phyloP scores from a whole-genome alignment of 176 grass and related monocot genomes.

The Saccharum spontaneum region DNA sequence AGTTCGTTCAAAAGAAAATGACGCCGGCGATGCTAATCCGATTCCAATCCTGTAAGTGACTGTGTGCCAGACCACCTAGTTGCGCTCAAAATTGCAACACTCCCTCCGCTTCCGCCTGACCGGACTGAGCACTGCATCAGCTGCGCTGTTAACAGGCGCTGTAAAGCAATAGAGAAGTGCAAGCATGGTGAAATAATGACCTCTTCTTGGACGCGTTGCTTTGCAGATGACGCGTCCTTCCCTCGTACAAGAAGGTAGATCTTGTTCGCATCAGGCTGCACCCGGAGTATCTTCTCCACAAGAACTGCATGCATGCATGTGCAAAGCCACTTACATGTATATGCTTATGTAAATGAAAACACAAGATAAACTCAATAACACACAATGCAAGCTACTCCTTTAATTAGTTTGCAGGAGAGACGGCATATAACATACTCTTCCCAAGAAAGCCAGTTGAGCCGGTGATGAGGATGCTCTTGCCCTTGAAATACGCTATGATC shows the following conservation, averaged over 20 bases:
- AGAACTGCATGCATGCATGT: conserved; percentile 42
- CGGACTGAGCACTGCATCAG: too few relatives aligned
- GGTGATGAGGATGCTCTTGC: conserved; percentile 78
- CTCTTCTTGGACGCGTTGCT: conserved; percentile 63
- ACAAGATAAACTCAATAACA: background rate
- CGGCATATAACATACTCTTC: conserved; percentile 50
- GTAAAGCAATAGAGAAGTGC: too few relatives aligned
- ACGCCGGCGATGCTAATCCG: too few relatives aligned
- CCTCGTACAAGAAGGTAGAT: conserved; percentile 75
- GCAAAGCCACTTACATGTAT: background rate
- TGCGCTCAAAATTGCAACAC: too few relatives aligned
- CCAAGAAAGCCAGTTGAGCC: conserved; percentile 82
- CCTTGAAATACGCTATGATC: conserved; percentile 69
- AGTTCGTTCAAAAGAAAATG: too few relatives aligned
- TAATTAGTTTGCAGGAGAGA: too few relatives aligned
- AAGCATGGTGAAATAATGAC: background rate
- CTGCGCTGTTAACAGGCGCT: too few relatives aligned
- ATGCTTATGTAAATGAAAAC: background rate
- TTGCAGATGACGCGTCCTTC: conserved; percentile 36
- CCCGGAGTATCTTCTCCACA: conserved; percentile 85
- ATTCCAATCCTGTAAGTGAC: too few relatives aligned
- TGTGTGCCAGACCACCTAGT: too few relatives aligned
- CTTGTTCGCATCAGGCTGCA: conserved; percentile 69
- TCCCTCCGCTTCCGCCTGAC: too few relatives aligned
- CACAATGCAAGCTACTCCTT: too few relatives aligned